A percentile compares a stretch with the other conserved stretches of the same genome.
Evolutionary conservation across 1,284 basidiomycete species (phyloP).

Genomic region (Cutaneotrichosporon sp.): DNA sequence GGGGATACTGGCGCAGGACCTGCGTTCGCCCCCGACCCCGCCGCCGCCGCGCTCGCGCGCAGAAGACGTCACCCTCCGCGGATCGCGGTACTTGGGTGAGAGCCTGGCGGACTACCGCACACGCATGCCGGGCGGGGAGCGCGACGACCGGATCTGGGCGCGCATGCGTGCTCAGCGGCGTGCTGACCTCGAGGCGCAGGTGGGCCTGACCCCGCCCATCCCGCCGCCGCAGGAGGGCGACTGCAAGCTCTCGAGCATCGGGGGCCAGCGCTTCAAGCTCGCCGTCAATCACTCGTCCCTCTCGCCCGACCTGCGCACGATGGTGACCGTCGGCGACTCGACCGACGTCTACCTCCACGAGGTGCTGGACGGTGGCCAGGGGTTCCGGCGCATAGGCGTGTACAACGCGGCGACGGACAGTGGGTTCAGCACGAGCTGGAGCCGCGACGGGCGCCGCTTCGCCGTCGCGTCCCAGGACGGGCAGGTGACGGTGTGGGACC

Average conservation of each 20-base stretch:
- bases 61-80: conserved; percentile 19
- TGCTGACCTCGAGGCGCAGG: conserved; percentile 14
- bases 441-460: conserved; percentile 53
- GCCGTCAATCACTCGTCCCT: conserved; percentile 54
- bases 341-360: conserved; percentile 52
- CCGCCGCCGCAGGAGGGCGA: background rate
- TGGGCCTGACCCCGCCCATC: background rate
- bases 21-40: background rate
- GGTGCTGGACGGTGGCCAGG: conserved; percentile 47
- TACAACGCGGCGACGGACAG: conserved; percentile 51
- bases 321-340: conserved; percentile 54
- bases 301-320: conserved; percentile 49
- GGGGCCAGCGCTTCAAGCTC: conserved; percentile 44
- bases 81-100: conserved; percentile 21
- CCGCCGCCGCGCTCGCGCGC: background rate
- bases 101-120: conserved; percentile 17
- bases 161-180: conserved; percentile 8
- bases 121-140: conserved; percentile 17
- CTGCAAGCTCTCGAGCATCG: conserved; percentile 40
- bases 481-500: conserved; percentile 55
- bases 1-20: conserved; percentile 17
- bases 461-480: conserved; percentile 54
- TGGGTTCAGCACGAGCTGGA: conserved; percentile 52
- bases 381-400: conserved; percentile 47
- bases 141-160: background rate